Evolutionary conservation across 768 basidiomycete genomes (phyloP).

Genomic region (Psilocybe cubensis): DNA sequence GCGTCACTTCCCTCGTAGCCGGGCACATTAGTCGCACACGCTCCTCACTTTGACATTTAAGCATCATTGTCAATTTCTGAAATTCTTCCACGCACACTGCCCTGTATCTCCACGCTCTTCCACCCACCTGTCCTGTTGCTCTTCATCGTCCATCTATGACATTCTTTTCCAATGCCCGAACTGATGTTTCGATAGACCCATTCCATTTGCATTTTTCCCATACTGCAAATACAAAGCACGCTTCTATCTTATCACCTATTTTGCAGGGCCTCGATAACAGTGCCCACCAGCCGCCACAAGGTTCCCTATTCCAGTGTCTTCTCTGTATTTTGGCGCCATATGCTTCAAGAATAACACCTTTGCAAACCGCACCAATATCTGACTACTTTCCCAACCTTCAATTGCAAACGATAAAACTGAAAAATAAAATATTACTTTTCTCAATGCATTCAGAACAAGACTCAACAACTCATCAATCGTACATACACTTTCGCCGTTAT

Average conservation of each 20-base stretch:
- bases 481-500: too few species aligned
- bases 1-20: not conserved
- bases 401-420: not conserved
- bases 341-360: too few species aligned
- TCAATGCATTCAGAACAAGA: not conserved
- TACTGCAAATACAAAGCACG: not conserved
- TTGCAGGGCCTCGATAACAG: not conserved
- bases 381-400: not conserved
- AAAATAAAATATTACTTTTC: not conserved
- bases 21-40: not conserved
- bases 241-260: not conserved
- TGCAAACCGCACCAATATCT: too few species aligned
- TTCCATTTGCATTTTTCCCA: not conserved
- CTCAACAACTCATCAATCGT: not conserved
- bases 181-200: not conserved
- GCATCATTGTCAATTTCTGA: not conserved
- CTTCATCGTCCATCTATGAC: not conserved
- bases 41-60: not conserved
- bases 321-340: not conserved
- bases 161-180: not conserved
- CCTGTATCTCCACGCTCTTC: not conserved
- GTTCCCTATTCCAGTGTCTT: not conserved
- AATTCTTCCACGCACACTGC: not conserved
- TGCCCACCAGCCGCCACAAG: not conserved
- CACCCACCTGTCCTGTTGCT: not conserved